A percentile compares a stretch with the other conserved stretches of the same genome.
phyloP scores from a whole-genome alignment of 495 filamentous ascomycete genomes.

The Aspergillus heteromorphus region DNA sequence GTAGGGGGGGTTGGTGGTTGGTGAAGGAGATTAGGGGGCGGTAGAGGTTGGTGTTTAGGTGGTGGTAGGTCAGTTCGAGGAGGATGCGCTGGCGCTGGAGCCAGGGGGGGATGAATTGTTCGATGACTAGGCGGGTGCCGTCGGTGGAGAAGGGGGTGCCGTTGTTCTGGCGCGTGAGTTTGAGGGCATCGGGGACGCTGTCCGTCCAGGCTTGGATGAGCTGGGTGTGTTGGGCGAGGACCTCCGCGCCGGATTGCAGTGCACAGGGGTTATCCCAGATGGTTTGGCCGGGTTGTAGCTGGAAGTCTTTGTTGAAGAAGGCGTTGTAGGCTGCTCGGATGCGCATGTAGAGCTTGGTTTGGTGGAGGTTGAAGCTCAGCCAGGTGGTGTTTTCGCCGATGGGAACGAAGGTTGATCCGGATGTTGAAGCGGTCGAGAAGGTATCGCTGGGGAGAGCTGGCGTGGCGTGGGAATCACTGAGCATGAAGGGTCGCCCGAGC shows the following conservation, averaged over 20 bases:
- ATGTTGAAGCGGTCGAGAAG: conserved; percentile 22
- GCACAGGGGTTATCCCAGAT: conserved; percentile 11
- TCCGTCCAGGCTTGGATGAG: conserved; percentile 22
- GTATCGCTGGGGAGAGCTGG: conserved; percentile 35
- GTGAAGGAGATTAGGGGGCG: conserved; percentile 40
- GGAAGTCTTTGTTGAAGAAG: conserved; percentile 19
- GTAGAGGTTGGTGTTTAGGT: conserved; percentile 36
- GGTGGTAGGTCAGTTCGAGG: conserved; percentile 48
- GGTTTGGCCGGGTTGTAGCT: conserved; percentile 9
- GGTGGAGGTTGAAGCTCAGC: conserved; percentile 33
- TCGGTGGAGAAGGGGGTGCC: conserved; percentile 39
- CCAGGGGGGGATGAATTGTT: conserved; percentile 33
- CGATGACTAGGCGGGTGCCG: conserved; percentile 27
- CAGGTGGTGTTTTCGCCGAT: conserved; percentile 35
- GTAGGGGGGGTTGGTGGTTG: not conserved
- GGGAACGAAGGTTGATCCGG: conserved; percentile 32
- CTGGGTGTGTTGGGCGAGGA: conserved; percentile 22
- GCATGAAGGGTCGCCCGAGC: conserved; percentile 43
- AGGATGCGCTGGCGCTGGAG: conserved; percentile 46
- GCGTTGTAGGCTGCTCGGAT: conserved; percentile 30
- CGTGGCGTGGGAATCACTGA: conserved; percentile 26
- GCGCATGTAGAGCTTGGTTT: conserved; percentile 33
- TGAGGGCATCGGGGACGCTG: conserved; percentile 33
- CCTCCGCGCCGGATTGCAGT: conserved; percentile 19
- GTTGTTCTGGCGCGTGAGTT: conserved; percentile 24